Base-by-base conservation (phyloP, 2,329 filamentous ascomycete species). In the Colletotrichum eremochloae region DNA sequence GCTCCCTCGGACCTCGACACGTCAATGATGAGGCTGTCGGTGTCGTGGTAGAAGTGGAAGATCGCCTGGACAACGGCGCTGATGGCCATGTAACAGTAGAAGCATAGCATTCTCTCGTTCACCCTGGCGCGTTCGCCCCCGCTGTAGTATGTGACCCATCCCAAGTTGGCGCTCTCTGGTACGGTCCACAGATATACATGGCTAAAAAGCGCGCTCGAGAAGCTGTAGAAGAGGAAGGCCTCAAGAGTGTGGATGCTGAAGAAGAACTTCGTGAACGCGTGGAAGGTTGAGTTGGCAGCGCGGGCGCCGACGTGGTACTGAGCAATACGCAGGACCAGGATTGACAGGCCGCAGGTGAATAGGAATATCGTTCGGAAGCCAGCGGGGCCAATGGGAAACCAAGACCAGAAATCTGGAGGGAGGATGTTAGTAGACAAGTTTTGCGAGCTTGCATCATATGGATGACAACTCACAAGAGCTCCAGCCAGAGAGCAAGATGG, bases 101-200 rank as follows among this genome's bases (percentile, higher is more conserved):
- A 85, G 79, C 95, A 96, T 36, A 98, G 88, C 0, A 94, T 92
- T 75, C 93, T 90, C 84, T 98, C 96, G 80, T 98, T 98, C 71
- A 98, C 83, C 64, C 90, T 88, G 29, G 92, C 88, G 46, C 95
- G 89, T 80, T 96, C 94, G 75, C 88, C 55, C 20, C 55, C 91
- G 73, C 85, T 91, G 81, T 89, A 90, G 75, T 90, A 88, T 67
- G 92, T 93, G 75, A 97, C 90, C 88, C 93, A 93, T 74, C 88
- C 87, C 66, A 98, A 85, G 73, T 91, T 90, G 64, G 88, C 87
- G 50, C 83, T 82, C 24, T 84, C 83, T 31, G 90, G 84, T 63
- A 88, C 86, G 5, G 92, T 92, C 88, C 91, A 94, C 31, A 97
- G 89, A 79, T 94, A 97, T 48, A 96, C 86, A 78, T 95, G 91